Evolutionary conservation across 495 filamentous ascomycete species (phyloP).

Genomic region (Immersiella caudata): DNA sequence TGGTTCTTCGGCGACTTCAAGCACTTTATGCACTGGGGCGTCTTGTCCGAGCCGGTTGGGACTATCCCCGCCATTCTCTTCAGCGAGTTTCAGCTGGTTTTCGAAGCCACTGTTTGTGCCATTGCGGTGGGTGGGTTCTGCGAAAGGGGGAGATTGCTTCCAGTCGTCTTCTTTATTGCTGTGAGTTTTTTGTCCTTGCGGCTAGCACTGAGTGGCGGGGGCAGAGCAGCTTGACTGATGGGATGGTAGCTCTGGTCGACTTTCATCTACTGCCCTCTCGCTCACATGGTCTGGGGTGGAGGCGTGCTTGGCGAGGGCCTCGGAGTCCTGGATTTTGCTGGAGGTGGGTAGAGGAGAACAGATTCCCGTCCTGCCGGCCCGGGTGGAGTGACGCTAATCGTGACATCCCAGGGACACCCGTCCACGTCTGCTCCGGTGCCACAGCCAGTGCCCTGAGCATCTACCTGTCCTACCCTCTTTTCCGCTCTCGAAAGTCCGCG

Average conservation of each 20-base stretch:
- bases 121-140: constrained; percentile 36
- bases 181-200: constrained; percentile 14
- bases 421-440: constrained; percentile 81
- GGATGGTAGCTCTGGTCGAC: constrained; percentile 31
- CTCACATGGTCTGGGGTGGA: constrained; percentile 36
- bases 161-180: constrained; percentile 28
- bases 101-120: constrained; percentile 36
- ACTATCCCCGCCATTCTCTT: constrained; percentile 36
- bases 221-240: background rate
- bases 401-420: constrained; percentile 64
- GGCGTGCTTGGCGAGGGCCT: constrained; percentile 31
- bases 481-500: constrained; percentile 47
- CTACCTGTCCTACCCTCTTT: constrained; percentile 58
- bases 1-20: constrained; percentile 34
- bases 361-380: background rate
- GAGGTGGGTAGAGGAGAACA: constrained; percentile 18
- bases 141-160: constrained; percentile 31
- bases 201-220: background rate
- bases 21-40: constrained; percentile 28
- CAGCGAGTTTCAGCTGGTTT: constrained; percentile 36
- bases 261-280: constrained; percentile 34
- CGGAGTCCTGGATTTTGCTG: constrained; percentile 35
- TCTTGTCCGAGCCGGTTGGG: constrained; percentile 31
- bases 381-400: background rate
- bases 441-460: constrained; percentile 77